A percentile compares a stretch with the other conserved stretches of the same genome.
Evolutionary conservation across 352 stramenopile species (phyloP).

Genomic region (Pythium insidiosum): DNA sequence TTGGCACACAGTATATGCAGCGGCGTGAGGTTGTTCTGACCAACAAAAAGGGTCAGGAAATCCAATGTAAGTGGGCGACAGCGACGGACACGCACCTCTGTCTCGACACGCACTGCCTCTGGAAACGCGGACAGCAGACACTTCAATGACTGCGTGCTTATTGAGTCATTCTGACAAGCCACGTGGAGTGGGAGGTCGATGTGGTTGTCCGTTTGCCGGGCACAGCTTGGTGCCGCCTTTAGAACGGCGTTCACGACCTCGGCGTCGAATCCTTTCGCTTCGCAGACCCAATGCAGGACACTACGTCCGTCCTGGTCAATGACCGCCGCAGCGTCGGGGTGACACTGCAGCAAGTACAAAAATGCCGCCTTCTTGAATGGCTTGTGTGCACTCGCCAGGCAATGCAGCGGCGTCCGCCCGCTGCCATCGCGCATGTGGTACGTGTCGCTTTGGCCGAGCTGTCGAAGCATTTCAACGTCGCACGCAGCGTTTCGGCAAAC

Average conservation of each 20-base stretch:
- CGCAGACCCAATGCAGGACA: slow-evolving; percentile 51
- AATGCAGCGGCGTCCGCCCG: slow-evolving; percentile 25
- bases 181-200: slow-evolving; percentile 48
- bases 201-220: slow-evolving; percentile 10
- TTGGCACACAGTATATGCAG: slow-evolving; percentile 46
- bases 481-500: slow-evolving; percentile 35
- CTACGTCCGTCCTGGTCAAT: slow-evolving; percentile 36
- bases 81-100: slow-evolving; percentile 17
- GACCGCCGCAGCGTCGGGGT: slow-evolving; percentile 18
- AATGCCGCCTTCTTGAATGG: slow-evolving; percentile 22
- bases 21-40: slow-evolving; percentile 30
- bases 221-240: slow-evolving; percentile 1
- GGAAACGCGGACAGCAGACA: slow-evolving; percentile 22
- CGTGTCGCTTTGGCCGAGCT: slow-evolving; percentile 19
- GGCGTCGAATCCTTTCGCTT: slow-evolving; percentile 13
- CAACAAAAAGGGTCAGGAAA: background rate
- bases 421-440: slow-evolving; percentile 36
- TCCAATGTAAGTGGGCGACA: background rate
- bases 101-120: slow-evolving; percentile 16
- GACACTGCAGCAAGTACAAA: slow-evolving; percentile 27
- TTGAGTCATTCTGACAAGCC: slow-evolving; percentile 30
- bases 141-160: slow-evolving; percentile 22
- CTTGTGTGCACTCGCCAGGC: slow-evolving; percentile 16
- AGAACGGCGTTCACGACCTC: slow-evolving; percentile 19
- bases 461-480: slow-evolving; percentile 32